Percentiles rank a stretch among this genome's conserved stretches.
phyloP scores from a whole-genome alignment of 2,329 filamentous ascomycete species.

The Huntiella decipiens region DNA sequence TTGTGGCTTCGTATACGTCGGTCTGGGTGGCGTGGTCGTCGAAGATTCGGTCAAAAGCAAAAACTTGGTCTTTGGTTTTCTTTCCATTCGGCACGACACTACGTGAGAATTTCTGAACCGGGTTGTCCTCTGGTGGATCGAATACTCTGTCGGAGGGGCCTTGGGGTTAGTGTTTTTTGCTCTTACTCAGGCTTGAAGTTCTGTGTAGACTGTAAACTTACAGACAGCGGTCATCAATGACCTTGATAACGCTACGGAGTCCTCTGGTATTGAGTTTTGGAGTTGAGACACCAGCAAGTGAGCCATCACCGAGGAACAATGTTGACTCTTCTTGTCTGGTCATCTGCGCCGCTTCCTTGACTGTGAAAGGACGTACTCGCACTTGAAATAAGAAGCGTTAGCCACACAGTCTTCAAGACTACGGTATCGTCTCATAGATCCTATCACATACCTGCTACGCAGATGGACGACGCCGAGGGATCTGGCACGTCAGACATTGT shows the following conservation, averaged over 20 bases:
- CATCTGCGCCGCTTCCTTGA: constrained; percentile 87
- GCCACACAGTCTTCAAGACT: constrained; percentile 10
- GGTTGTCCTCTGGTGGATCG: constrained; percentile 88
- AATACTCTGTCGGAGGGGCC: constrained; percentile 52
- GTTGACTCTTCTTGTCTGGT: constrained; percentile 63
- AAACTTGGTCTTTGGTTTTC: constrained; percentile 91
- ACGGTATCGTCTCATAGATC: neutral
- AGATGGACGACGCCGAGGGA: constrained; percentile 37
- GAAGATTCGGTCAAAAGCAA: constrained; percentile 90
- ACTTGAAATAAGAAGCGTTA: constrained; percentile 27
- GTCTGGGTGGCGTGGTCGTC: constrained; percentile 84
- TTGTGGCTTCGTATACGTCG: constrained; percentile 90
- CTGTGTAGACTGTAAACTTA: constrained; percentile 29
- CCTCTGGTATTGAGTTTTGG: constrained; percentile 76
- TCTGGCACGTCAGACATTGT: constrained; percentile 15
- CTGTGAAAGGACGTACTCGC: constrained; percentile 55
- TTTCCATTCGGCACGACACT: constrained; percentile 70
- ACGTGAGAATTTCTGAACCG: constrained; percentile 70
- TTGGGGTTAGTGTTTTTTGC: neutral
- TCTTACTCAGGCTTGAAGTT: neutral
- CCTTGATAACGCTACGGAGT: constrained; percentile 80
- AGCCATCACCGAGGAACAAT: constrained; percentile 90
- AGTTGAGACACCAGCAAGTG: constrained; percentile 66
- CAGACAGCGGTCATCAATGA: constrained; percentile 91
- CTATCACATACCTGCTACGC: constrained; percentile 31